A percentile compares a stretch with the other conserved stretches of the same genome.
Conservation (phyloP, 78 protist species). For the Acrasis kona region DNA sequence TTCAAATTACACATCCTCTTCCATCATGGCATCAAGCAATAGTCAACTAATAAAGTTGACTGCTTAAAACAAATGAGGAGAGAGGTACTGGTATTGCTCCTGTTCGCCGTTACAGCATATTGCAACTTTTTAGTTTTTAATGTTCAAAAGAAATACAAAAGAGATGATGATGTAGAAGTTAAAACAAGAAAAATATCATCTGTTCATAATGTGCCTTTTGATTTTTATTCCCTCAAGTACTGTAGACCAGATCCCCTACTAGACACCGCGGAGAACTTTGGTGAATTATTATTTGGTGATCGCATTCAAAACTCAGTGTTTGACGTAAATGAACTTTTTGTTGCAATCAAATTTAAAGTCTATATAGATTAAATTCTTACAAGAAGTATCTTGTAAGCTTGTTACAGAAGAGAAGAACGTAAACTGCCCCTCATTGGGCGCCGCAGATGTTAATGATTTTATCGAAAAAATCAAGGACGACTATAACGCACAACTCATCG, state of each 20-base stretch:
- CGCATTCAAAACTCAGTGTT: slow-evolving; percentile 43
- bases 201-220: slow-evolving; percentile 52
- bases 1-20: no score
- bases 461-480: neutral
- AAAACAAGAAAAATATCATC: neutral
- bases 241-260: slow-evolving; percentile 35
- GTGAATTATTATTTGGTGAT: slow-evolving; percentile 70
- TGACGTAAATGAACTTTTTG: slow-evolving; percentile 9
- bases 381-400: neutral
- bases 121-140: no score
- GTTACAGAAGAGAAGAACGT: neutral
- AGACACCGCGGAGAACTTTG: slow-evolving; percentile 47
- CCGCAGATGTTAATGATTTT: slow-evolving; percentile 5
- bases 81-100: no score
- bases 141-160: neutral
- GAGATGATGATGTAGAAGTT: neutral
- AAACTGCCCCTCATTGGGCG: neutral
- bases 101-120: no score
- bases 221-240: slow-evolving; percentile 41
- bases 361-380: neutral
- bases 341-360: neutral
- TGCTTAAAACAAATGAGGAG: no score
- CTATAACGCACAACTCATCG: neutral
- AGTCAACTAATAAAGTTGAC: no score
- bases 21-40: no score